These are phyloP conservation scores for Russula griseocarnosa DNA, from an alignment of 768 basidiomycete genomes.

Conservation along the genomic window DNA sequence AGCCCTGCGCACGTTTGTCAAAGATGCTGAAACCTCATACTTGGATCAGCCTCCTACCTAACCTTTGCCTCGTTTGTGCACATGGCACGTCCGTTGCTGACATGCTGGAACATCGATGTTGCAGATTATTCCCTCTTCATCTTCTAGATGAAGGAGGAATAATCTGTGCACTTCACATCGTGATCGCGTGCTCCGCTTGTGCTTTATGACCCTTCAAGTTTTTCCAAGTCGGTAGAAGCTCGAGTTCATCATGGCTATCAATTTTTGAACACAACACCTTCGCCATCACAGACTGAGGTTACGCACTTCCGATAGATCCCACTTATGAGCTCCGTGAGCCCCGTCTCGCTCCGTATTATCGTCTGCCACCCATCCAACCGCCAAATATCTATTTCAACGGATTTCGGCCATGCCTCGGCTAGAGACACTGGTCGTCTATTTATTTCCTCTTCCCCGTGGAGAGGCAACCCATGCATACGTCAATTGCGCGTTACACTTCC, in stretches of 20 bases:
- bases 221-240: background rate
- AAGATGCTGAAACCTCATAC: background rate
- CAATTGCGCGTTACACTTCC: background rate
- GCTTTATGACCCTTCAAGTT: background rate
- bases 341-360: background rate
- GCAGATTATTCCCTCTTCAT: too few species aligned
- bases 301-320: background rate
- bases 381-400: background rate
- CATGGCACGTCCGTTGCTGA: background rate
- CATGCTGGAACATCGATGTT: background rate
- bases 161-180: background rate
- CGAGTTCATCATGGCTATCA: background rate
- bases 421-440: background rate
- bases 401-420: background rate
- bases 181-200: background rate
- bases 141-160: background rate
- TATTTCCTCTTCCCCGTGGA: background rate
- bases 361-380: background rate
- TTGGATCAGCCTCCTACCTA: background rate
- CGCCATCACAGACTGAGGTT: background rate
- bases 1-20: background rate
- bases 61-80: background rate
- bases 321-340: background rate
- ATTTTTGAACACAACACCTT: background rate
- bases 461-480: background rate